These are phyloP conservation scores for Trichoderma parareesei DNA, from an alignment of 495 filamentous ascomycete species.

Conservation along the genomic window DNA sequence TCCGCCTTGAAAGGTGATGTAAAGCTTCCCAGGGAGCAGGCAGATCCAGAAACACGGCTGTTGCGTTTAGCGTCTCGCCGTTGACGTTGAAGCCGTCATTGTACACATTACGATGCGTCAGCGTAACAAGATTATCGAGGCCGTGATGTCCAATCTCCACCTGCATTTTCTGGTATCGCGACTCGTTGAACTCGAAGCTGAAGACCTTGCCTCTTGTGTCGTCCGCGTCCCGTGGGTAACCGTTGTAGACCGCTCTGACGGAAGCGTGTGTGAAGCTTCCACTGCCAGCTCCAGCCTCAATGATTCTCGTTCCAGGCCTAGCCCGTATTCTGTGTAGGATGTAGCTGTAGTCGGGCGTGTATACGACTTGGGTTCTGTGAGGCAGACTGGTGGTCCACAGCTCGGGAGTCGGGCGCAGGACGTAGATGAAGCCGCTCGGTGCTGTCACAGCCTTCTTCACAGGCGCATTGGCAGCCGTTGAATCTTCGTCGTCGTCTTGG, in stretches of 20 bases:
- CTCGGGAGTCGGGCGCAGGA: slow-evolving; percentile 87
- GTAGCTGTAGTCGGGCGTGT: slow-evolving; percentile 95
- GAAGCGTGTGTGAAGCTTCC: slow-evolving; percentile 93
- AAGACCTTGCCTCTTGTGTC: slow-evolving; percentile 64
- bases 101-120: slow-evolving; percentile 93
- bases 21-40: slow-evolving; percentile 91
- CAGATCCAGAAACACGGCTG: slow-evolving; percentile 83
- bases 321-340: slow-evolving; percentile 81
- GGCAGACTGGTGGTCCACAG: slow-evolving; percentile 85
- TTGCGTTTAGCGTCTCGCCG: slow-evolving; percentile 54
- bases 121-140: slow-evolving; percentile 59
- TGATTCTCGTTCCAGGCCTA: slow-evolving; percentile 67
- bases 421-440: slow-evolving; percentile 76
- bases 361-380: slow-evolving; percentile 94
- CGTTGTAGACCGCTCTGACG: slow-evolving; percentile 79
- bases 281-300: slow-evolving; percentile 92
- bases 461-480: slow-evolving; percentile 20
- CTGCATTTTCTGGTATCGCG: slow-evolving; percentile 61
- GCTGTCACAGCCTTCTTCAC: slow-evolving; percentile 49
- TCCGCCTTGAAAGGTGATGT: slow-evolving; percentile 65
- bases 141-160: slow-evolving; percentile 70
- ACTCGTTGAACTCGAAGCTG: slow-evolving; percentile 88
- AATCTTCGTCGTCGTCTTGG: slow-evolving; percentile 21
- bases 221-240: slow-evolving; percentile 45
- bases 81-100: slow-evolving; percentile 68